Base-by-base conservation (phyloP, 1,284 basidiomycete genomes). In the Leccinum griseonigrum region DNA sequence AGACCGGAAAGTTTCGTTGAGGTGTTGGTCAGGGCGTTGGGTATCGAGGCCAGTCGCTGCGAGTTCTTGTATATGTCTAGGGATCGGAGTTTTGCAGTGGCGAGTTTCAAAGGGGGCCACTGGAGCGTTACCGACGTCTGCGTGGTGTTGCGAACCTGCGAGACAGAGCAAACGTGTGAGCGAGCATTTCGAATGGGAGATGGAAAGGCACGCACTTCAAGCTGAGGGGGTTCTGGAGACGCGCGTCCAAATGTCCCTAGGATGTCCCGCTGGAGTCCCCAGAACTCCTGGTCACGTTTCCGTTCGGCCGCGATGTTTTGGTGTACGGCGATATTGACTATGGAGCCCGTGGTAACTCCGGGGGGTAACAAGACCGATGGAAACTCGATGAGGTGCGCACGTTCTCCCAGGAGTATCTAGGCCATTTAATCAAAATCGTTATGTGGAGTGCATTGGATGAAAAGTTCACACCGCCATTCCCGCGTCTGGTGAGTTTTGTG, bases 71-170 rank as follows among this genome's bases (percentile, higher is more conserved):
- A 95, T 70, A 97, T 94, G 68, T 96, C 94, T 31, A 98, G 81
- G 0, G 90, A 91, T 59, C 95, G 86, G 26, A 97, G 79, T 69
- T 90, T 90, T 6, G 94, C 86, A 1, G 88, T 92, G 0, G 94
- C 95, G 14, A 97, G 84, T 63, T 92, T 78, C n/a, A 98, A 78
- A 18, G 84, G 74, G 3, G 92, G 90, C 95, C 95, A 98, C 79
- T 97, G 94, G 11, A 97, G 83, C 0, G 93, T 94, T 2, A 95
- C 93, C 7, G 91, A 95, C 1, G 96, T 98, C 81, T 98, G 96
- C 1, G 95, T 97, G 51, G 94, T 87, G 69, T 97, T 95, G 50
- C 94, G 85, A n/a, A 97, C 82, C 85, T 92, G 74, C 28, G 28
- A 52, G 51, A 26, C 18, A 26, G 48, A 1, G 22, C 13, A 13